Evolutionary conservation across 495 filamentous ascomycete species (phyloP).

Genomic region (Penicillium ochrochloron): DNA sequence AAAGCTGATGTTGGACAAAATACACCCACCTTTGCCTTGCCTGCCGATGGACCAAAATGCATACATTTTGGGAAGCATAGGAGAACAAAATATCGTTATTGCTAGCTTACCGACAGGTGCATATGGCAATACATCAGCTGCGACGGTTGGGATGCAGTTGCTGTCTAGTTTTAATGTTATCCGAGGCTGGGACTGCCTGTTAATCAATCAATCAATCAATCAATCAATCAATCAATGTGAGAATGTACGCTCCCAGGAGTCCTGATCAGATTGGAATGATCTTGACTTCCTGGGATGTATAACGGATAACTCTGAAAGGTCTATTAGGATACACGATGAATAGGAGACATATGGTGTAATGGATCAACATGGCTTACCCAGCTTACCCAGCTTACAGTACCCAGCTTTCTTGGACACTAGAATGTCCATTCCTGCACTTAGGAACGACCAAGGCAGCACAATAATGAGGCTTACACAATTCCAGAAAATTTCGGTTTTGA

Average conservation of each 20-base stretch:
- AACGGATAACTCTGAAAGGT: conserved; percentile 1
- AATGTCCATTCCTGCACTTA: background rate
- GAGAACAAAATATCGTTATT: too few species aligned
- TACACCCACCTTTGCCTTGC: too few species aligned
- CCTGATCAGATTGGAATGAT: background rate
- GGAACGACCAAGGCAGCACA: background rate
- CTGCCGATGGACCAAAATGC: too few species aligned
- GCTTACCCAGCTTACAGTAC: background rate
- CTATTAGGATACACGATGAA: background rate
- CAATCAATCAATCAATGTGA: background rate
- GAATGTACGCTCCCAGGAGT: background rate
- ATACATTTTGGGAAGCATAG: too few species aligned
- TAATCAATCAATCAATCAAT: too few species aligned
- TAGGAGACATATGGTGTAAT: conserved; percentile 1
- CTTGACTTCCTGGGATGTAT: background rate
- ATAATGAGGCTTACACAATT: background rate
- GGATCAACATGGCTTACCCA: background rate
- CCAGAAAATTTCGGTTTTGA: background rate
- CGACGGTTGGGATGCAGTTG: too few species aligned
- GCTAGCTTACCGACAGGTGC: too few species aligned
- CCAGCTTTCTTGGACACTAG: conserved; percentile 1
- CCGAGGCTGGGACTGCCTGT: too few species aligned
- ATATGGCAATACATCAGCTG: too few species aligned
- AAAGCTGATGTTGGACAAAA: too few species aligned
- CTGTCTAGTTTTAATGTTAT: too few species aligned